A percentile compares a stretch with the other conserved stretches of the same genome.
Conservation (phyloP, 208 protist species). For the Vickermania ingenoplastis region DNA sequence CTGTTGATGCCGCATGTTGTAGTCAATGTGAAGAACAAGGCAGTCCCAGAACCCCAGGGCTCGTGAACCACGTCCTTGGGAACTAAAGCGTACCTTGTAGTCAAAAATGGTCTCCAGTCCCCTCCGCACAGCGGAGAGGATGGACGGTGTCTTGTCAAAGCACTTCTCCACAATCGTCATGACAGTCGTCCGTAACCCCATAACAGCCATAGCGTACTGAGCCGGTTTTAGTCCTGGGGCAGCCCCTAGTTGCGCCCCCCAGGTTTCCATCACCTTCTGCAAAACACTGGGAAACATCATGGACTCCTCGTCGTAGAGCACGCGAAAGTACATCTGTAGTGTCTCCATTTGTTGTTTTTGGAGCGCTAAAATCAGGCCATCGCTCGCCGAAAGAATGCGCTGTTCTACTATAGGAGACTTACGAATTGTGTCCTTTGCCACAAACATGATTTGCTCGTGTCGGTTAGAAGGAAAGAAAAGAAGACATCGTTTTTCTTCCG, state of each 20-base stretch:
- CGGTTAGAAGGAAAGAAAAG: slow-evolving; percentile 52
- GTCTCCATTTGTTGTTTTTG: neutral
- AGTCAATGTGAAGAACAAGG: slow-evolving; percentile 69
- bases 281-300: neutral
- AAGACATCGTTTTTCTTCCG: slow-evolving; percentile 43
- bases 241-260: neutral
- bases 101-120: neutral
- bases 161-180: neutral
- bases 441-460: slow-evolving; percentile 36
- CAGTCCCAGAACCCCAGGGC: slow-evolving; percentile 59
- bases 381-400: neutral
- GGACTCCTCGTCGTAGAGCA: neutral
- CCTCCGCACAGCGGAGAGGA: neutral
- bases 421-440: neutral
- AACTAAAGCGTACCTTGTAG: neutral
- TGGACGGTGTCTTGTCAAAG: neutral
- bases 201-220: neutral
- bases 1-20: slow-evolving; percentile 42
- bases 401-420: neutral
- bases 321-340: neutral
- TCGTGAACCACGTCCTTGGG: slow-evolving; percentile 2
- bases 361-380: neutral
- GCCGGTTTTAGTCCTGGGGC: neutral
- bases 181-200: neutral
- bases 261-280: neutral